Evolutionary conservation across 2,329 filamentous ascomycete species (phyloP).

Genomic region (Periconia sp.): DNA sequence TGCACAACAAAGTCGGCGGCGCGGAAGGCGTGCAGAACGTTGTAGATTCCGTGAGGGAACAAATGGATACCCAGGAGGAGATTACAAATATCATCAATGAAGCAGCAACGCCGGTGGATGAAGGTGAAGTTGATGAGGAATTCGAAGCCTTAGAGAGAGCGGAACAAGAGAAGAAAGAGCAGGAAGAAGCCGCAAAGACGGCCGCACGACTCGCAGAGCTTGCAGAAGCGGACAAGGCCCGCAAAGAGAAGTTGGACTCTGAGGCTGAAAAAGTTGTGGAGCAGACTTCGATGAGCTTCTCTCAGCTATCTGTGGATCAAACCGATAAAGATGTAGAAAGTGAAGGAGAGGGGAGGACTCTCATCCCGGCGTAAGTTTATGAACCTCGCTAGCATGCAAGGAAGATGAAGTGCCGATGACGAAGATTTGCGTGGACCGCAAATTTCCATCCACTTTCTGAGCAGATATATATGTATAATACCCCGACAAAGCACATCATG

Average conservation of each 20-base stretch:
- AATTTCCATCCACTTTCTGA: no score
- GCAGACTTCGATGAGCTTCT: slow-evolving; percentile 1
- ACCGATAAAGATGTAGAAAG: slow-evolving; percentile 7
- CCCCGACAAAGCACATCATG: no score
- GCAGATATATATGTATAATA: no score
- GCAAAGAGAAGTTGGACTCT: no score
- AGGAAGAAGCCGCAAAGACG: slow-evolving; percentile 58
- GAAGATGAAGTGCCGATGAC: no score
- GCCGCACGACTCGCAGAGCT: slow-evolving; percentile 47
- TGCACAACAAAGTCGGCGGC: slow-evolving; percentile 79
- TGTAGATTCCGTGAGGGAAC: slow-evolving; percentile 72
- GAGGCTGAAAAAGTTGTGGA: no score
- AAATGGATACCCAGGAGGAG: slow-evolving; percentile 76
- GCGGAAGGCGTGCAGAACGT: slow-evolving; percentile 74
- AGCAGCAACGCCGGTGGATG: slow-evolving; percentile 60
- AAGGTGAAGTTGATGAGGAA: slow-evolving; percentile 84
- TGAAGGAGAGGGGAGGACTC: not conserved
- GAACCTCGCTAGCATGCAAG: no score
- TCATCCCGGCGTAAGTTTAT: not conserved
- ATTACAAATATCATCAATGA: slow-evolving; percentile 76
- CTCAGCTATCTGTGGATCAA: slow-evolving; percentile 9
- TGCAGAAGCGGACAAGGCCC: not conserved
- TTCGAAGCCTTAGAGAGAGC: slow-evolving; percentile 70
- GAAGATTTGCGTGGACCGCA: no score
- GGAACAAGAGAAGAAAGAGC: slow-evolving; percentile 79